A percentile compares a stretch with the other conserved stretches of the same genome.
phyloP scores from a whole-genome alignment of 2,329 filamentous ascomycete species.

The Apiospora sp. region DNA sequence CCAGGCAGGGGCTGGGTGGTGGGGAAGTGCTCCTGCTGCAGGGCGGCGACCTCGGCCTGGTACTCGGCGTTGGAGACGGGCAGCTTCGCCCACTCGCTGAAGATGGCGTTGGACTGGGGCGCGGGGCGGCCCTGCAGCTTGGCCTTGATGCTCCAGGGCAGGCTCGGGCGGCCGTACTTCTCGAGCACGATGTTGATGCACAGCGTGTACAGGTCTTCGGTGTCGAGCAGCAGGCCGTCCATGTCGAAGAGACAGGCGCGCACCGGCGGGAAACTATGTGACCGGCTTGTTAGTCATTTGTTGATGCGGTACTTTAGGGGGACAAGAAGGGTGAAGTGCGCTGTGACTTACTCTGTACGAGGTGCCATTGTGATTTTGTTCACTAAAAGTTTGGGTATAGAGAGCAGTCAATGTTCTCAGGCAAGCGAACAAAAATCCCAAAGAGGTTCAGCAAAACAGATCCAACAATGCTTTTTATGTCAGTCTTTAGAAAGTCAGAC shows the following conservation, averaged over 20 bases:
- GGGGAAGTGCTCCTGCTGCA: conserved; percentile 79
- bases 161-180: conserved; percentile 73
- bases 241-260: conserved; percentile 97
- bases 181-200: conserved; percentile 84
- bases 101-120: conserved; percentile 60
- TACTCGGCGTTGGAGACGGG: conserved; percentile 79
- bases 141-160: conserved; percentile 97
- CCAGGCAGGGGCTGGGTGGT: conserved; percentile 80
- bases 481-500: not conserved
- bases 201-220: conserved; percentile 86
- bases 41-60: conserved; percentile 60
- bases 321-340: conserved; percentile 25
- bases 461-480: not conserved
- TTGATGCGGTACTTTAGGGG: not conserved
- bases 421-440: not conserved
- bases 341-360: conserved; percentile 52
- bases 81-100: conserved; percentile 83
- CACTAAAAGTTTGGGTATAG: too few relatives aligned
- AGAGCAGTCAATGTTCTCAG: not conserved
- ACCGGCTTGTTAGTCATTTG: conserved; percentile 28
- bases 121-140: conserved; percentile 73
- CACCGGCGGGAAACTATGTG: conserved; percentile 78
- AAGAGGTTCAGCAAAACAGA: not conserved
- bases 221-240: conserved; percentile 95
- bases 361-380: conserved; percentile 47